Base-by-base conservation (phyloP, 2,329 filamentous ascomycete species). In the Fusarium xylarioides region DNA sequence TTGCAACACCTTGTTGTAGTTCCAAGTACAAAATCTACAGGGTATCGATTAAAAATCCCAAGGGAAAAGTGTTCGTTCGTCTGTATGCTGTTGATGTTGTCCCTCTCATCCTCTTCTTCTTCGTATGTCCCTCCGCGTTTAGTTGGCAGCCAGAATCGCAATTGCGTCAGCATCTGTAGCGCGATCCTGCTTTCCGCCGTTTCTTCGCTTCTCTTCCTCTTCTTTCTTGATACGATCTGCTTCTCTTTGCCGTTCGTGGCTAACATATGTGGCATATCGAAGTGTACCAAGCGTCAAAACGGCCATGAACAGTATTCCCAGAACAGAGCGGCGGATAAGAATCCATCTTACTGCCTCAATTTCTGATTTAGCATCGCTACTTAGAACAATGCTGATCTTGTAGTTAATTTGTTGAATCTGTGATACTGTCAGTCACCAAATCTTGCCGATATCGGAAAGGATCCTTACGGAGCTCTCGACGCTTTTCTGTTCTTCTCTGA, bases 381-480 rank as follows among this genome's bases (percentile, higher is more conserved):
- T 97, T 47, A 99, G 88, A 44, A 90, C 88, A 37, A 97, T 94
- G 28, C 93, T 97, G 81, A 99, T 98, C 81, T 97, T 96, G 83
- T 98, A 97, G 83, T 95, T 97, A 75, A 98, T 88, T 84, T 97
- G 93, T 86, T 98, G 95, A 71, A 97, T 95, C 87, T 94, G 77
- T 8, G 19, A 11, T 14, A 23, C 34, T 59, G 59, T 78, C 38
- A 78, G 70, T 38, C 28, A 43, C 40, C 35, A 21, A 40, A 40
- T 11, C 30, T 34, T 30, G 34, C 18, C 30, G 18, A 34, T 19
- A 35, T 26, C 34, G 53, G 21, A 44, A 28, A 16, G 10, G 12
- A 58, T 23, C 85, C 88, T 62, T 84, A 94, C 92, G 76, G 91
- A 91, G 56, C 92, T 93, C 79, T 98, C 95, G 79, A 93, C 92